Conservation (phyloP, 331 rosid genomes). For the Prunus yedoensis region DNA sequence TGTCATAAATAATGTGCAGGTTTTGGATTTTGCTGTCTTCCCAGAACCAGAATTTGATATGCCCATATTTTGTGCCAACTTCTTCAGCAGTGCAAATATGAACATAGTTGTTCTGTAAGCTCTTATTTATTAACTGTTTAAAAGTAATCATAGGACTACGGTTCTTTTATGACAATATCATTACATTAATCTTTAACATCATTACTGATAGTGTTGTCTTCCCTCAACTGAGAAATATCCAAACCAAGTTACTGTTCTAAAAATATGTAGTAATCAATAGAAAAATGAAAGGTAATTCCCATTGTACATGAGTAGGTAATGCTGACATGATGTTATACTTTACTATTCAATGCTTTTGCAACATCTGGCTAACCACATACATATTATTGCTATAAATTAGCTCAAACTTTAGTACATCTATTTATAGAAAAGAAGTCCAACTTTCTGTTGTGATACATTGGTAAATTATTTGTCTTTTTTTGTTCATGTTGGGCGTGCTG, state of each 20-base stretch:
- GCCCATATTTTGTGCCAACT: slow-evolving; percentile 91
- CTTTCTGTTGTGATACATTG: not conserved
- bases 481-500: not conserved
- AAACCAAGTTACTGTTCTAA: not conserved
- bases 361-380: not conserved
- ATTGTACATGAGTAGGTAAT: not conserved
- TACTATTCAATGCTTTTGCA: not conserved
- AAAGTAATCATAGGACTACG: not conserved
- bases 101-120: slow-evolving; percentile 83
- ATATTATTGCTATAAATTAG: not conserved
- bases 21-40: slow-evolving; percentile 74
- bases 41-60: slow-evolving; percentile 71
- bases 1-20: slow-evolving; percentile 44
- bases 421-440: not conserved
- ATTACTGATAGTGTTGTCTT: not conserved
- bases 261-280: too few relatives aligned
- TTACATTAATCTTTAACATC: not conserved
- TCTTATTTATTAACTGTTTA: slow-evolving; percentile 22
- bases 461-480: not conserved
- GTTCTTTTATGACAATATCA: not conserved
- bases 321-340: not conserved
- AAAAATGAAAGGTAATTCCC: not conserved
- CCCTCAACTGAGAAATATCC: not conserved
- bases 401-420: not conserved
- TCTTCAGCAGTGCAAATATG: slow-evolving; percentile 61